phyloP scores from a whole-genome alignment of 768 basidiomycete species.

The Hypholoma sublateritium region DNA sequence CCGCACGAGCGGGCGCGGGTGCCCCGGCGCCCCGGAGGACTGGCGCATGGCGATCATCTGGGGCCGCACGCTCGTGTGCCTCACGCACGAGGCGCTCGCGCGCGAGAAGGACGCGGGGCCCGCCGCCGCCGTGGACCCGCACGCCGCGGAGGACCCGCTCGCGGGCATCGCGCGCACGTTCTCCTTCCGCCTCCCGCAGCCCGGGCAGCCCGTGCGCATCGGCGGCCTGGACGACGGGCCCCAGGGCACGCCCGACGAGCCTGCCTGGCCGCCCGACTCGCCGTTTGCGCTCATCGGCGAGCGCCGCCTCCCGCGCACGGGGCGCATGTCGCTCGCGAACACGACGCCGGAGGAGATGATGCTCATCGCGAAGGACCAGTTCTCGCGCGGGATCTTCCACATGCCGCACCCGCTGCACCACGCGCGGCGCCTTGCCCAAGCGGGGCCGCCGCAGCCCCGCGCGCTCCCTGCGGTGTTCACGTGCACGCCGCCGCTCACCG shows the following conservation, averaged over 20 bases:
- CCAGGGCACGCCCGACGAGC: slow-evolving; percentile 31
- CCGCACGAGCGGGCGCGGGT: slow-evolving; percentile 33
- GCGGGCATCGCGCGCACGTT: neutral
- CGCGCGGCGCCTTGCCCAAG: neutral
- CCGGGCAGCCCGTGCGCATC: neutral
- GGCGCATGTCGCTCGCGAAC: slow-evolving; percentile 43
- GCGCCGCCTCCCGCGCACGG: slow-evolving; percentile 46
- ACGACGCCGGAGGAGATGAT: slow-evolving; percentile 51
- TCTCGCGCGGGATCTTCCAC: slow-evolving; percentile 67
- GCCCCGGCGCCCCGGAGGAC: slow-evolving; percentile 41
- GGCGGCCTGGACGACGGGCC: neutral
- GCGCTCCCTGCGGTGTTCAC: slow-evolving; percentile 3
- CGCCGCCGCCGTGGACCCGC: neutral
- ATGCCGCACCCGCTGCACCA: slow-evolving; percentile 53
- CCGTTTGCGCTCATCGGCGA: slow-evolving; percentile 39
- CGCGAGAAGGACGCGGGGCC: slow-evolving; percentile 26
- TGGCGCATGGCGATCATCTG: slow-evolving; percentile 70
- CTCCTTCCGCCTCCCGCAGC: neutral
- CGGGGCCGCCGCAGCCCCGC: neutral
- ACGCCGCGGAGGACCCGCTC: neutral
- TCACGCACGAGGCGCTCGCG: slow-evolving; percentile 53
- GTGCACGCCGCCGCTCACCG: neutral
- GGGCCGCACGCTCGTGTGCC: slow-evolving; percentile 62
- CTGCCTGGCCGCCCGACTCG: slow-evolving; percentile 50
- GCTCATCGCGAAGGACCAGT: slow-evolving; percentile 66